phyloP scores from a whole-genome alignment of 768 basidiomycete genomes.

The Chlorophyllum brunneum region DNA sequence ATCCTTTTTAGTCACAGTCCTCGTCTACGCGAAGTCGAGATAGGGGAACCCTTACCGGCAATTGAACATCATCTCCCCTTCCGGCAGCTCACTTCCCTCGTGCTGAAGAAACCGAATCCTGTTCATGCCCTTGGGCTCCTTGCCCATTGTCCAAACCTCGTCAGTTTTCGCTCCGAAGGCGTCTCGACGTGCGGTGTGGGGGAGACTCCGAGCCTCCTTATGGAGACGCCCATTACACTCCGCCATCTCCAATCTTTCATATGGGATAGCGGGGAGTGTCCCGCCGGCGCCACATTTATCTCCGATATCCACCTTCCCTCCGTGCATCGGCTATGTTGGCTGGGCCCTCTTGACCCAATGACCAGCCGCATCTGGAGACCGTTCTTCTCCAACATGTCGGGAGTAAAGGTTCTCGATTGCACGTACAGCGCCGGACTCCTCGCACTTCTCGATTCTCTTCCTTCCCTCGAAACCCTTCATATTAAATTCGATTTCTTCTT shows the following conservation, averaged over 20 bases:
- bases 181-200: background rate
- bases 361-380: background rate
- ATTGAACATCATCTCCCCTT: background rate
- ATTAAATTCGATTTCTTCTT: constrained; percentile 1
- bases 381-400: background rate
- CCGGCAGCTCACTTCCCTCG: background rate
- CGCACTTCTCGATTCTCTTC: background rate
- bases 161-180: background rate
- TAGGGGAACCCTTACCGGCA: background rate
- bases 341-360: background rate
- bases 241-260: background rate
- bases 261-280: background rate
- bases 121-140: background rate
- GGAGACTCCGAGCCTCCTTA: background rate
- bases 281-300: background rate
- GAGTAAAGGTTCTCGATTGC: background rate
- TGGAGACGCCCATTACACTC: background rate
- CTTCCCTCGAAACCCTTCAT: background rate
- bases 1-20: background rate
- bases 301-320: background rate
- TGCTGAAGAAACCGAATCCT: background rate
- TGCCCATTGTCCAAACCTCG: background rate
- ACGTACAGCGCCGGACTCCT: background rate
- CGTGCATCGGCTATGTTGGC: background rate
- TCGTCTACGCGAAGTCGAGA: background rate